Evolutionary conservation across 1,284 basidiomycete genomes (phyloP).

Genomic region (Sanghuangporus baumii): DNA sequence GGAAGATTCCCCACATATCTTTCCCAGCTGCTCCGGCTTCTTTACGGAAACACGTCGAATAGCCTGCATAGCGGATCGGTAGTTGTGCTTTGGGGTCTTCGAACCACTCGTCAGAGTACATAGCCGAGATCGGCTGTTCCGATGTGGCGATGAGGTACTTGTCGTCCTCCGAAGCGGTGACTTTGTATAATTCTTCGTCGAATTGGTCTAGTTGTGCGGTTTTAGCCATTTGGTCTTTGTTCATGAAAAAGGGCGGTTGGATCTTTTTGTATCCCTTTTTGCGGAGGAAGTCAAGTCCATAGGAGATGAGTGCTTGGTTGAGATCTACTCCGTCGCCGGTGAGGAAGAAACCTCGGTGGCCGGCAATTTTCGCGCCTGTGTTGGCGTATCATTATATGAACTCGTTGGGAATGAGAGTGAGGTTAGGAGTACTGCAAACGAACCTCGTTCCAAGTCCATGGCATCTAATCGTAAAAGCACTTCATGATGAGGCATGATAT

Average conservation of each 20-base stretch:
- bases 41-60: slow-evolving; percentile 98
- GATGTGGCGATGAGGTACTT: slow-evolving; percentile 99
- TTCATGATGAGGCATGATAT: slow-evolving; percentile 94
- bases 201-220: slow-evolving; percentile 98
- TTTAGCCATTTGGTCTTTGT: slow-evolving; percentile 95
- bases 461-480: slow-evolving; percentile 91
- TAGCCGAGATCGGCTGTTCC: slow-evolving; percentile 96
- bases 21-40: slow-evolving; percentile 96
- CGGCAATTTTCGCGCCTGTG: slow-evolving; percentile 85
- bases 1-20: slow-evolving; percentile 99
- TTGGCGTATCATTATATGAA: background rate
- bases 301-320: slow-evolving; percentile 94
- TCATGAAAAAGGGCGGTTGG: slow-evolving; percentile 98
- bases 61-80: slow-evolving; percentile 81
- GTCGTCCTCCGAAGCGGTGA: slow-evolving; percentile 58
- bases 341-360: slow-evolving; percentile 95
- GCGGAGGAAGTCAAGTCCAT: slow-evolving; percentile 91
- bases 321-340: slow-evolving; percentile 95
- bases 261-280: slow-evolving; percentile 85
- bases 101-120: slow-evolving; percentile 96
- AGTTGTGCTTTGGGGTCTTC: slow-evolving; percentile 88
- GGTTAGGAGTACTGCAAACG: slow-evolving; percentile 11
- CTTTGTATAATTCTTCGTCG: slow-evolving; percentile 98
- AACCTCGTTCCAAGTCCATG: slow-evolving; percentile 94
- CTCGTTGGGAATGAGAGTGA: background rate